These are phyloP conservation scores for Russula sp. DNA, from an alignment of 768 basidiomycete genomes.

Conservation along the genomic window DNA sequence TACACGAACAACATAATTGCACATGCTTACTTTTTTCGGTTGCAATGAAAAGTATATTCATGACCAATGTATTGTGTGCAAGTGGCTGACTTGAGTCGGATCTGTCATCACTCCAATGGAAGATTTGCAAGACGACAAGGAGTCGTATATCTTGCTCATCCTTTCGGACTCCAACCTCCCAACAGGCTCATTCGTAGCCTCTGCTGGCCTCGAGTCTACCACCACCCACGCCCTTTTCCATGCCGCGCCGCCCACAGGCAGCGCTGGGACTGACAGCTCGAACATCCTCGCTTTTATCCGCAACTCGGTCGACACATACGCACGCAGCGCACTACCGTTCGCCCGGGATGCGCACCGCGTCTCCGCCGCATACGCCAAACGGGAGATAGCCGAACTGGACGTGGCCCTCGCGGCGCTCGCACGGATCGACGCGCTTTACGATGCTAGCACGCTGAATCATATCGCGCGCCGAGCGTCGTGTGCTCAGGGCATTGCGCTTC, in stretches of 20 bases:
- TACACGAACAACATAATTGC: not conserved
- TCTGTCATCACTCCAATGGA: not conserved
- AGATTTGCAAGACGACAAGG: slow-evolving; percentile 40
- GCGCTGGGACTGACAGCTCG: slow-evolving; percentile 26
- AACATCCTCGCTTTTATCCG: slow-evolving; percentile 59
- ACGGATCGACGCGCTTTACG: slow-evolving; percentile 72
- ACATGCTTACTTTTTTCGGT: not conserved
- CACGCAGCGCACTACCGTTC: slow-evolving; percentile 72
- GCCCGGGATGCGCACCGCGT: slow-evolving; percentile 65
- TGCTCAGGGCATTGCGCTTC: slow-evolving; percentile 87
- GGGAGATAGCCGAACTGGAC: slow-evolving; percentile 13
- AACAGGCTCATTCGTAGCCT: slow-evolving; percentile 95
- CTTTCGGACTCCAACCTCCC: slow-evolving; percentile 92
- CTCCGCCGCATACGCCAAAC: slow-evolving; percentile 32
- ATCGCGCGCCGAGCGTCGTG: slow-evolving; percentile 83
- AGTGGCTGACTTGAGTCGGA: not conserved
- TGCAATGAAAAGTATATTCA: not conserved
- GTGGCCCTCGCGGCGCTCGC: slow-evolving; percentile 44
- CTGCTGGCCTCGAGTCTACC: slow-evolving; percentile 89
- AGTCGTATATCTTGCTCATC: slow-evolving; percentile 71
- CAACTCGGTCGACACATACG: slow-evolving; percentile 75
- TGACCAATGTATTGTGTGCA: not conserved
- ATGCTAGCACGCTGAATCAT: slow-evolving; percentile 86
- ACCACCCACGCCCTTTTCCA: slow-evolving; percentile 75
- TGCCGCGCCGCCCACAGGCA: not conserved